Base-by-base conservation (phyloP, 345 rosid species). In the Eucalyptus curtisii region DNA sequence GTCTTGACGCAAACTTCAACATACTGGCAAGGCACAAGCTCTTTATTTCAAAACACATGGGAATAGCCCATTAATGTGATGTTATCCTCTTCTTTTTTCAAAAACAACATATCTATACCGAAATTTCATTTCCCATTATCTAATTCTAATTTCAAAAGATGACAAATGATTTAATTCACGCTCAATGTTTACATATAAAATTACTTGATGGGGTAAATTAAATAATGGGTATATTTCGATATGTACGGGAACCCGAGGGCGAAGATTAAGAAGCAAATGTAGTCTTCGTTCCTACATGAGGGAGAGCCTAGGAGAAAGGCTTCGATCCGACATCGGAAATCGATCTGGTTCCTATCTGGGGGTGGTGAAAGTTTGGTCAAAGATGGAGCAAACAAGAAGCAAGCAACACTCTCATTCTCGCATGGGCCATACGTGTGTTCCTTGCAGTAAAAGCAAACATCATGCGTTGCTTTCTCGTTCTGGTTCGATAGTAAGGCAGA, bases 241-340 rank as follows among this genome's bases (percentile, higher is more conserved):
- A 31, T 9, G 22, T 16, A 68, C 4, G 8, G 31, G 0, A 61
- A 13, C 31, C 1, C 4, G 0, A 0, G 33, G 33, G 9, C 8
- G 17, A 13, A 30, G 33, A 30, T 61, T 27, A 30, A 13, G 68
- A 61, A 27, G 17, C 22, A 59, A 25, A 59, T 20, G n/a, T 0
- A 2, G 31, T 25, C 31, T 59, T 57, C n/a, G 7, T 57, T 57
- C 66, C 66, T 57, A 27, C 7, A 25, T 1, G 66, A 57, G 66
- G 66, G 66, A 57, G n/a, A 20, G 66, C 55, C 55, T 19, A 30
- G 68, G 55, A 61, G 68, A 2, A 24, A 55, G 31, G 68, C 68
- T 61, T 61, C 68, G 33, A 61, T 61, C 68, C 33, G 7, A 30
- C 68, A 13, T 61, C 33, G 14, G 7, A 61, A 33, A 68, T 33